These are phyloP conservation scores for Ceratocystis destructans DNA, from an alignment of 2,329 filamentous ascomycete species.

Conservation along the genomic window DNA sequence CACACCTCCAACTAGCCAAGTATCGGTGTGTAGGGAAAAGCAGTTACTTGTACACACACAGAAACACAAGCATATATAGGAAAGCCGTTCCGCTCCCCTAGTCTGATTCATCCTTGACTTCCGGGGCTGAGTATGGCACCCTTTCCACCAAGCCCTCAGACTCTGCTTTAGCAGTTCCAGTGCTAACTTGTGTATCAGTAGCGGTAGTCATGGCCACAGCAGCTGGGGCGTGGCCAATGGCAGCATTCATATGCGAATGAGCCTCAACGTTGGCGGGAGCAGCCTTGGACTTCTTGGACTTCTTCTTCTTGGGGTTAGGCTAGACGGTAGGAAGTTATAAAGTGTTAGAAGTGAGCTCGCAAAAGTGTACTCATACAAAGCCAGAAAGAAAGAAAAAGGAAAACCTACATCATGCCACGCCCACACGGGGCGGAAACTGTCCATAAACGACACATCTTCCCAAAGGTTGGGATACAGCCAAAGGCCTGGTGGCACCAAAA, in stretches of 20 bases:
- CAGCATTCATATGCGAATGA: conserved; percentile 36
- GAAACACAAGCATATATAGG: not conserved
- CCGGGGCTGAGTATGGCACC: conserved; percentile 35
- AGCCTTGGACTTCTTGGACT: conserved; percentile 36
- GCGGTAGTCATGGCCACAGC: conserved; percentile 43
- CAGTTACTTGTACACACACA: not conserved
- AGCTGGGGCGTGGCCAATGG: conserved; percentile 40
- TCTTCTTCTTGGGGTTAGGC: conserved; percentile 41
- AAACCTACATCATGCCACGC: conserved; percentile 84
- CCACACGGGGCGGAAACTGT: conserved; percentile 92
- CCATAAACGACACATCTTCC: conserved; percentile 96
- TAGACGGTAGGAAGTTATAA: conserved; percentile 22
- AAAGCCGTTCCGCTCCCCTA: conserved; percentile 23
- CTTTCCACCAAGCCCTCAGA: conserved; percentile 9
- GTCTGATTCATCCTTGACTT: conserved; percentile 41
- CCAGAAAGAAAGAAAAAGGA: not conserved
- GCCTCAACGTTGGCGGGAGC: conserved; percentile 24
- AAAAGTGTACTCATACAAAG: not conserved
- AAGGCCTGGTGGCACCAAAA: conserved; percentile 69
- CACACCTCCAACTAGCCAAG: not conserved
- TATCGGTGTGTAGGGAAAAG: not conserved
- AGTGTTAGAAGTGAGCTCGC: conserved; percentile 21
- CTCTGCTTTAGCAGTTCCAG: conserved; percentile 30
- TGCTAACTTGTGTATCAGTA: conserved; percentile 40
- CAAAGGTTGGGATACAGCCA: conserved; percentile 98